phyloP scores from a whole-genome alignment of 2,329 filamentous ascomycete species.

The Fonsecaea pugnacius region DNA sequence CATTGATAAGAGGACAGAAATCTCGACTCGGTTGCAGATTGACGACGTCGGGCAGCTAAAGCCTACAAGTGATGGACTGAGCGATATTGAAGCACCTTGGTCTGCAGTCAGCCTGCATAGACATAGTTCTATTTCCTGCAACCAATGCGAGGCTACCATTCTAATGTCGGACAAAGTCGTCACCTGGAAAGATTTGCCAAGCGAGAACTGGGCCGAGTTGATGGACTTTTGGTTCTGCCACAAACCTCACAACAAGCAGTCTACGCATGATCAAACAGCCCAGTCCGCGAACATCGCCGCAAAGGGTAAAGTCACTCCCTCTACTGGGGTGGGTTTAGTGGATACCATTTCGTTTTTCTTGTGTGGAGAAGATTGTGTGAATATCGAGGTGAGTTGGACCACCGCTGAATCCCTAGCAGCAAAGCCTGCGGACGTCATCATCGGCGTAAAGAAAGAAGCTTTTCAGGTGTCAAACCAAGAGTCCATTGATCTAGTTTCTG shows the following conservation, averaged over 20 bases:
- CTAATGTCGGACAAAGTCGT: slow-evolving; percentile 45
- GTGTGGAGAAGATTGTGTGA: slow-evolving; percentile 66
- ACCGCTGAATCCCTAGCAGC: not conserved
- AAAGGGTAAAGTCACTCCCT: slow-evolving; percentile 71
- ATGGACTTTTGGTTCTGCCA: slow-evolving; percentile 99
- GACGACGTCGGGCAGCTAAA: slow-evolving; percentile 44
- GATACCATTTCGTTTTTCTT: slow-evolving; percentile 80
- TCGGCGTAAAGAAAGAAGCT: slow-evolving; percentile 63
- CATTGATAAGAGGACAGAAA: slow-evolving; percentile 47
- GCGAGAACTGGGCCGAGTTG: slow-evolving; percentile 99
- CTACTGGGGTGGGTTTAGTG: slow-evolving; percentile 72
- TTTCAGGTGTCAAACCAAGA: slow-evolving; percentile 41
- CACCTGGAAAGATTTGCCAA: slow-evolving; percentile 89
- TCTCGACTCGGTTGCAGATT: slow-evolving; percentile 60
- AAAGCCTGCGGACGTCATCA: slow-evolving; percentile 10
- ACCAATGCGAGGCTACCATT: slow-evolving; percentile 43
- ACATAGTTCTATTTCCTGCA: slow-evolving; percentile 50
- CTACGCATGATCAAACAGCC: slow-evolving; percentile 54
- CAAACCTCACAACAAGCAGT: slow-evolving; percentile 67
- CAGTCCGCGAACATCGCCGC: slow-evolving; percentile 79
- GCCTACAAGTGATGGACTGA: slow-evolving; percentile 19
- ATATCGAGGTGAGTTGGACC: slow-evolving; percentile 44
- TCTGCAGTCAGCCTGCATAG: slow-evolving; percentile 43
- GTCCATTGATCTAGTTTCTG: slow-evolving; percentile 56
- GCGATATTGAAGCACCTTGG: slow-evolving; percentile 36